A percentile compares a stretch with the other conserved stretches of the same genome.
Conservation (phyloP, 2,329 filamentous ascomycete genomes). For the Hymenoscyphus linearis region DNA sequence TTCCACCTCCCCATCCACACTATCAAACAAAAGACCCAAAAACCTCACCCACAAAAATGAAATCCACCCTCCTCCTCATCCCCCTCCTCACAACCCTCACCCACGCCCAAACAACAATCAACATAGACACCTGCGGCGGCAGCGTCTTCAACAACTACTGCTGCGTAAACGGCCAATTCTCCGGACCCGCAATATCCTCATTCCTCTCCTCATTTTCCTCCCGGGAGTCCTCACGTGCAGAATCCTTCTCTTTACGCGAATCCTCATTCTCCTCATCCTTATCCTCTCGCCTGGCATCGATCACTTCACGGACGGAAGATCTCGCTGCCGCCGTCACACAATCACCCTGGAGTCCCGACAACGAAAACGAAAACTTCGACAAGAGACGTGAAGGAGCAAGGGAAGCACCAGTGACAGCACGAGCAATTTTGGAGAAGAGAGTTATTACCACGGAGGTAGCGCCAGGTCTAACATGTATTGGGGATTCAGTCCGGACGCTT, state of each 20-base stretch:
- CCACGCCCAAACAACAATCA: neutral
- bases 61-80: neutral
- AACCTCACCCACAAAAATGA: neutral
- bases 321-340: no score
- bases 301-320: no score
- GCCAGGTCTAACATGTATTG: neutral
- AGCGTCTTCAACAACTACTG: neutral
- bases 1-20: no score
- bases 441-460: neutral
- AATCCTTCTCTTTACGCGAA: neutral
- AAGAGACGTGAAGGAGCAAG: no score
- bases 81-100: neutral
- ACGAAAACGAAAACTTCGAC: no score
- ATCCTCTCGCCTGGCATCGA: no score
- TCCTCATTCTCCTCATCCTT: neutral
- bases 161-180: neutral
- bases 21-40: neutral
- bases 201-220: neutral
- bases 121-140: neutral
- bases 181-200: neutral
- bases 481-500: neutral
- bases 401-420: neutral
- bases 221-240: neutral
- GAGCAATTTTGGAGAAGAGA: neutral
- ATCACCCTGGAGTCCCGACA: neutral